Evolutionary conservation across 1,284 basidiomycete species (phyloP), one percentile per base, ranked within the genome.

Genomic region (Cutaneotrichosporon cavernicola): DNA sequence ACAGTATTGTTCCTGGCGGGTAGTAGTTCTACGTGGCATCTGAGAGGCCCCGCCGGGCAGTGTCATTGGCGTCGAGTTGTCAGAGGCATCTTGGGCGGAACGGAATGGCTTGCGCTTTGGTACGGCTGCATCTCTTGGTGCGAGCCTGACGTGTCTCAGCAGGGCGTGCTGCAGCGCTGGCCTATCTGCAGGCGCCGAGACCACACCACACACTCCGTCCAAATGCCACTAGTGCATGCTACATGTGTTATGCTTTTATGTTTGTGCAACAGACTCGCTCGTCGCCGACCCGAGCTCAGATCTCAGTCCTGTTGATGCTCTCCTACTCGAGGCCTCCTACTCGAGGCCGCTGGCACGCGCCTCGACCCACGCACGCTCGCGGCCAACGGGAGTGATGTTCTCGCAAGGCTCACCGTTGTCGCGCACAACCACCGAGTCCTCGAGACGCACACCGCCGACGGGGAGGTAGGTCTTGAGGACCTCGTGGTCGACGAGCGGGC

Each of bases 371-470:
- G 84, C 86, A 6, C 88, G 84, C 67, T 91, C 90, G 73, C 90
- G 90, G 60, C 84, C 85, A 5, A 91, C 90, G 3, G 86, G 89
- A 0, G 92, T 93, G 68, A 94, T 73, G 77, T 91, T 92, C 82
- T 90, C 88, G 68, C 84, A 86, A 52, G 38, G 40, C 4, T 87
- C 34, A 5, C 34, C 88, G 6, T 80, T 81, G 61, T 83, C 79
- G 0, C 86, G 89, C 66, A 94, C 88, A 2, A 90, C 79, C 5
- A 95, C 85, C 18, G 90, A 91, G 76, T 96, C 93, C 77, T 97
- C 92, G 67, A 96, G 93, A 56, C 92, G 82, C 2, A 97, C 90
- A 0, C 92, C 93, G 18, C 92, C 93, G 26, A 95, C 89, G 51
- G 81, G 80, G 73, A 90, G 87, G 73, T 92, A 95, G 68, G 81